Evolutionary conservation across 192 early-diverging fungal species (phyloP), one percentile per base, ranked within the genome.

Genomic region (Kickxella alabastrina): DNA sequence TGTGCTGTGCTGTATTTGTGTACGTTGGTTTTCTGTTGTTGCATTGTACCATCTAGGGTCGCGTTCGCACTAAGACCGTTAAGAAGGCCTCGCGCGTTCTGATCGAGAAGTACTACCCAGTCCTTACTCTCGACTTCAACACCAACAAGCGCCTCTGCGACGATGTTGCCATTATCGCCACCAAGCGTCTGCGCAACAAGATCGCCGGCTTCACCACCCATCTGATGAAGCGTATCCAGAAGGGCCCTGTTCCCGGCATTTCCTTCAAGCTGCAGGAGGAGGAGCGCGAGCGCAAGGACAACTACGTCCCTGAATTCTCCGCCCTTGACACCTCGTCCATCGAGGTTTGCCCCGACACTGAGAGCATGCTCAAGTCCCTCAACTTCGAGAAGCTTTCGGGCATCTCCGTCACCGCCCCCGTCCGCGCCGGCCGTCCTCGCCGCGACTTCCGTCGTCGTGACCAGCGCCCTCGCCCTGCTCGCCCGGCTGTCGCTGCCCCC

Each of bases 181-280:
- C 92, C 64, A 97, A 99, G 90, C 91, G 97, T 65, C 92, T 99
- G 77, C 92, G 97, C 68, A 99, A 99, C 89, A 96, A 99, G 89
- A 99, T 99, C 72, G 97, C 97, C 61, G 97, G 97, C 53, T 99
- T 97, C 89, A 99, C 97, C 78, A 99, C 97, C 62, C 97, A 97
- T 77, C 84, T 99, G 89, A 99, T 99, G 97, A 90, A 91, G 85
- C 93, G 97, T 82, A 97, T 99, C 68, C 89, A 94, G 79, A 85
- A 87, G 58, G 94, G 97, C 41, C 97, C 97, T 57, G 97, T 99
- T 52, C 92, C 91, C 73, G 97, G 97, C 68, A 99, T 99, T 62
- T 99, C 97, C 57, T 99, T 97, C 95, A 99, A 99, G 90, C 87
- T 99, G 55, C 97, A 99, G 87, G 97, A 99, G 80, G 97, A 99